These are phyloP conservation scores for Mycosphaerelloides madeirae DNA, from an alignment of 2,329 filamentous ascomycete genomes.

Conservation along the genomic window DNA sequence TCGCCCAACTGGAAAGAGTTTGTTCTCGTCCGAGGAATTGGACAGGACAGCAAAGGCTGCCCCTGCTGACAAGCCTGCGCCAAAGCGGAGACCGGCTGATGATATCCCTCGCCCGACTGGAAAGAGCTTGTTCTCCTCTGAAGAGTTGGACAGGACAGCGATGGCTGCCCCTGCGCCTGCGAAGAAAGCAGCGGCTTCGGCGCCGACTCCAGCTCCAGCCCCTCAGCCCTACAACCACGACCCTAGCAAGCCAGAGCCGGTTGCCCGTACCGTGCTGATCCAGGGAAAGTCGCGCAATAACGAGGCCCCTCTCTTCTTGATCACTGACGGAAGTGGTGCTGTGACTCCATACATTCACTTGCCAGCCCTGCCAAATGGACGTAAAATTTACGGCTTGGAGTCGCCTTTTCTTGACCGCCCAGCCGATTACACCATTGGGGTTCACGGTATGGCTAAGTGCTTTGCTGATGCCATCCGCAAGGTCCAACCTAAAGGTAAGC, in stretches of 20 bases:
- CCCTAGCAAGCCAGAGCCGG: not conserved
- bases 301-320: constrained; percentile 32
- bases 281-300: not conserved
- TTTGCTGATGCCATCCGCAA: too few relatives aligned
- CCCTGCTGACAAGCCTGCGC: not conserved
- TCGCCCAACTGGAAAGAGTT: too few relatives aligned
- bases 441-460: too few relatives aligned
- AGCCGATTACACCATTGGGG: not conserved
- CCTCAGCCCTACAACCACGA: not conserved
- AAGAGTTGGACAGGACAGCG: not conserved
- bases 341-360: constrained; percentile 43
- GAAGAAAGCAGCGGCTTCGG: not conserved
- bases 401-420: constrained; percentile 10
- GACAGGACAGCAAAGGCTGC: not conserved
- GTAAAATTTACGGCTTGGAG: constrained; percentile 2
- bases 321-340: constrained; percentile 45
- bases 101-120: too few relatives aligned
- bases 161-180: not conserved
- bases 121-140: not conserved
- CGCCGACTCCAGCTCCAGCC: not conserved
- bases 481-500: too few relatives aligned
- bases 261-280: not conserved
- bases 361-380: constrained; percentile 36
- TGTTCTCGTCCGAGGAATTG: not conserved
- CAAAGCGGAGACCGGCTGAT: not conserved